Percentiles rank a stretch among this genome's conserved stretches.
Evolutionary conservation across 805 yeast genomes (phyloP).

Genomic region (Saturnispora besseyi): DNA sequence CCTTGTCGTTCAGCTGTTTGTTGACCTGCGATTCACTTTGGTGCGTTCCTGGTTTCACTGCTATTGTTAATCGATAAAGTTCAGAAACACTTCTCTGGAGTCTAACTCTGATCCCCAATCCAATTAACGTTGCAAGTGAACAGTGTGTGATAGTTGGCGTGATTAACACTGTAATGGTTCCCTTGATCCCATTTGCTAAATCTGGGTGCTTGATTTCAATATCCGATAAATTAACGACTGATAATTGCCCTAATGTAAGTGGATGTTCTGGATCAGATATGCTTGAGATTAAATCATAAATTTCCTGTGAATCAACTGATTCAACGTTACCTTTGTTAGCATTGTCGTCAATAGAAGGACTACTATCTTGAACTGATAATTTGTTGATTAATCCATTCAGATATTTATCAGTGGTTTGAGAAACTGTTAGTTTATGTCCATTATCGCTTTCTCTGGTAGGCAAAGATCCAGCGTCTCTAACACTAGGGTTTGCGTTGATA

Average conservation of each 20-base stretch:
- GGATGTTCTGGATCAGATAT: slow-evolving; percentile 98
- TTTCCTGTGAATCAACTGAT: slow-evolving; percentile 79
- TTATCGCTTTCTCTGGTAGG: slow-evolving; percentile 47
- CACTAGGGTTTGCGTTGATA: slow-evolving; percentile 85
- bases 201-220: slow-evolving; percentile 60
- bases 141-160: slow-evolving; percentile 99
- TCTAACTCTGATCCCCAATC: slow-evolving; percentile 87
- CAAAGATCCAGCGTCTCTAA: slow-evolving; percentile 63
- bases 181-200: slow-evolving; percentile 39
- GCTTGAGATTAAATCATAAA: slow-evolving; percentile 74
- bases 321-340: slow-evolving; percentile 31
- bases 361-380: background rate
- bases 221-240: slow-evolving; percentile 82
- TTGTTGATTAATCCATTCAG: slow-evolving; percentile 1
- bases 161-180: slow-evolving; percentile 70
- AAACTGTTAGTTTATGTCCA: background rate
- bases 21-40: slow-evolving; percentile 95
- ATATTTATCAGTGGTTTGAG: background rate
- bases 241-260: slow-evolving; percentile 82
- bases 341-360: background rate
- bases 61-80: slow-evolving; percentile 67
- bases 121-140: slow-evolving; percentile 90
- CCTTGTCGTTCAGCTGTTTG: slow-evolving; percentile 94
- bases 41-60: slow-evolving; percentile 86
- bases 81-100: slow-evolving; percentile 83